Evolutionary conservation across 2,329 filamentous ascomycete genomes (phyloP).

Genomic region (Trichoderma gracile): DNA sequence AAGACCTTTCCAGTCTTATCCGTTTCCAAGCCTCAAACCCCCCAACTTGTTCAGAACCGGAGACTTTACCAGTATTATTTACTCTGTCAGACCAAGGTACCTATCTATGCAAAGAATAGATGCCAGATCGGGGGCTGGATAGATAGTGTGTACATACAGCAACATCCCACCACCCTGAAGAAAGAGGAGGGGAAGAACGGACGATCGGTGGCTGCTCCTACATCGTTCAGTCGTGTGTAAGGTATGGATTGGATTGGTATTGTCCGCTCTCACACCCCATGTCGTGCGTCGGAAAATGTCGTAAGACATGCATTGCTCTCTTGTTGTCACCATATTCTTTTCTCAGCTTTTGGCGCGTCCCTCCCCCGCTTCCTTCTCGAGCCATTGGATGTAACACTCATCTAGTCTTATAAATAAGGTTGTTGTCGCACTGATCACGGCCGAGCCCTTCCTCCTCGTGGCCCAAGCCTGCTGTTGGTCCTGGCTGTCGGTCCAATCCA

Average conservation of each 20-base stretch:
- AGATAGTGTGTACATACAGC: too few species aligned
- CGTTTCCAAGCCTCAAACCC: too few species aligned
- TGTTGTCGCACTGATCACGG: background rate
- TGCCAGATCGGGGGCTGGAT: too few species aligned
- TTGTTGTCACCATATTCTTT: too few species aligned
- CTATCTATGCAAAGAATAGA: too few species aligned
- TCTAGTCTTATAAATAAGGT: conserved; percentile 15
- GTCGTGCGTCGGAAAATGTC: conserved; percentile 20
- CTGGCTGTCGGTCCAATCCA: background rate
- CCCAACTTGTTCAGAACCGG: too few species aligned
- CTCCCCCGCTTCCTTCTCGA: too few species aligned
- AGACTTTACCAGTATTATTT: too few species aligned
- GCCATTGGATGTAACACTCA: background rate
- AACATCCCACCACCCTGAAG: too few species aligned
- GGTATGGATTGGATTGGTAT: background rate
- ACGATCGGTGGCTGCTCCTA: conserved; percentile 2
- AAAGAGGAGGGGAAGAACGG: too few species aligned
- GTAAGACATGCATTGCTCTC: conserved; percentile 15
- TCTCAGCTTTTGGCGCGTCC: background rate
- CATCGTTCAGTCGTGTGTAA: background rate
- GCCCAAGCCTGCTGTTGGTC: background rate
- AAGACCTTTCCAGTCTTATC: too few species aligned
- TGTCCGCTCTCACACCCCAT: background rate
- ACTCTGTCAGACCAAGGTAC: too few species aligned
- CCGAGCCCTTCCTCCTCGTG: background rate